Evolutionary conservation across 2,329 filamentous ascomycete species (phyloP), one percentile per base, ranked within the genome.

Genomic region (Penicillium sp.): DNA sequence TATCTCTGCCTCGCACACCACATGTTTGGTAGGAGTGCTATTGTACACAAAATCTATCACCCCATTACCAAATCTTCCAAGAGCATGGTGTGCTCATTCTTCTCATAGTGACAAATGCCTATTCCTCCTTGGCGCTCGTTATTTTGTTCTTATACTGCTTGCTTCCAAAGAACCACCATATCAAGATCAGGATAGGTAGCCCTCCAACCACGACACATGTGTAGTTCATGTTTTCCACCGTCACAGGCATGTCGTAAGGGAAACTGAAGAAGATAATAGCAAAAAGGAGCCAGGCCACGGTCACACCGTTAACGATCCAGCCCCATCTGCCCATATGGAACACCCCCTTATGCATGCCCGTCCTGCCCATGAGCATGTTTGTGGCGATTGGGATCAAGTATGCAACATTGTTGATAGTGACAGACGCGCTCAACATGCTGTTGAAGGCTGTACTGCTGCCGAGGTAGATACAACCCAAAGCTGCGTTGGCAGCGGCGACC

Each of bases 361-460:
- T 64, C 18, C 79, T 73, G 33, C 77, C 73, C 16, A 71, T 68
- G 21, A 79, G 56, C 11, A 81, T 65, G 53, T 80, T 79, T 0
- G 77, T 76, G 3, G 75, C 47, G 35, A 81, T 77, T 0, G 77
- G 77, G 16, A 79, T 67, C 45, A 77, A 64, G 60, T 77, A 80
- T 0, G 77, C 75, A 12, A 77, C 66, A 54, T 78, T 77, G 59
- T 77, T 77, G 47, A 78, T 73, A 14, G 75, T 77, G 26, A 65
- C 63, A 9, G 64, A 59, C 0, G 61, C 64, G 47, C 60, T 53
- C 57, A 71, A 65, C 69, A 71, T 70, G 0, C 86, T 85, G 47
- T 83, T 82, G 69, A 90, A 90, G 0, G 87, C 87, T 0, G 84
- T 86, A 2, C 76, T 81, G 35, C 78, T 84, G n/a, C 83, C 86